These are phyloP conservation scores for Quercus ilex DNA, from an alignment of 306 rosid species.

Conservation along the genomic window DNA sequence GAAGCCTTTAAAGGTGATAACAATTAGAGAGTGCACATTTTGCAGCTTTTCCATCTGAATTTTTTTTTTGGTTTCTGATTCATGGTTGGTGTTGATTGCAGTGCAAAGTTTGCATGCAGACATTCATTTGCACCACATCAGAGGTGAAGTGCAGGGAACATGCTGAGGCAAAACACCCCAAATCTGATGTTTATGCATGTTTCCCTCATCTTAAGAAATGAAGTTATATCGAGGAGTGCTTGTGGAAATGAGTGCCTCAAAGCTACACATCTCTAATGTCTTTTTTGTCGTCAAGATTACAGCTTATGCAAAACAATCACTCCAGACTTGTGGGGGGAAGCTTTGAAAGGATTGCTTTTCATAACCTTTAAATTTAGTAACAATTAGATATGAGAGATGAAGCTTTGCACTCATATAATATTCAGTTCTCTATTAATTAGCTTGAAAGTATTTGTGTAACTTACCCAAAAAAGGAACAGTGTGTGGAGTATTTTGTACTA, in stretches of 20 bases:
- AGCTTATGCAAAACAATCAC: not conserved
- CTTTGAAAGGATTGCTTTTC: not conserved
- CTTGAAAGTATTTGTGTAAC: not conserved
- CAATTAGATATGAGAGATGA: not conserved
- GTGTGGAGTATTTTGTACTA: not conserved
- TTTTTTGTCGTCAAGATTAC: not conserved
- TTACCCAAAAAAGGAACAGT: too few species aligned
- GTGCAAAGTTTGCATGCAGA: conserved; percentile 75
- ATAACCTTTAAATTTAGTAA: not conserved
- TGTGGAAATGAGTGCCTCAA: not conserved
- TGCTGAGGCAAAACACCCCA: conserved; percentile 65
- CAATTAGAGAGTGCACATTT: not conserved
- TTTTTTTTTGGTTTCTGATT: not conserved
- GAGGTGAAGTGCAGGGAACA: conserved; percentile 70
- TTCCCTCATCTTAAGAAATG: conserved; percentile 55
- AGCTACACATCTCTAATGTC: conserved; percentile 4
- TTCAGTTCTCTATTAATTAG: not conserved
- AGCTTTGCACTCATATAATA: not conserved
- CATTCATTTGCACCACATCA: conserved; percentile 56
- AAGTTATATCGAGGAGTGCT: not conserved
- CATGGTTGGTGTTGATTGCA: conserved; percentile 23
- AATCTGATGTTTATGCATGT: conserved; percentile 45
- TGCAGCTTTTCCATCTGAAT: too few species aligned
- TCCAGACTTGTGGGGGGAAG: not conserved
- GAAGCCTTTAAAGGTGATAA: not conserved